Conservation (phyloP, 164 flowering plant species). For the Chimonanthus salicifolius region DNA sequence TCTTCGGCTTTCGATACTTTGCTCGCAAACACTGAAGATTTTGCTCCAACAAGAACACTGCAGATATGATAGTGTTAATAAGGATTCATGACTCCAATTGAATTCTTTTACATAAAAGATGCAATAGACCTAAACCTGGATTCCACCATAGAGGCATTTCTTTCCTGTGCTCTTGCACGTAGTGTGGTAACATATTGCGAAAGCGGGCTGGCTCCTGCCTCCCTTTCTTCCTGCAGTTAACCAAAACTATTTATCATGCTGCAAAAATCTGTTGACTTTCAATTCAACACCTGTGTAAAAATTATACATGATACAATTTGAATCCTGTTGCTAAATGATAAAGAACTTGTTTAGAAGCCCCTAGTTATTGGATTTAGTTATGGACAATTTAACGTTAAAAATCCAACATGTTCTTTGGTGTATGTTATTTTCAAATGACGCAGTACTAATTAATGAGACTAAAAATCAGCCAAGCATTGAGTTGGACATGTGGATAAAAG, state of each 20-base stretch:
- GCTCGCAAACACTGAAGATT: constrained; percentile 48
- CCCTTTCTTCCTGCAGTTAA: constrained; percentile 54
- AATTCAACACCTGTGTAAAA: too few relatives aligned
- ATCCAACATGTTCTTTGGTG: too few relatives aligned
- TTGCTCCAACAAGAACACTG: constrained; percentile 78
- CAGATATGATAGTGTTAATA: constrained; percentile 5
- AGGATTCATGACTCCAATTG: neutral
- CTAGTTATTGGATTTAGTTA: too few relatives aligned
- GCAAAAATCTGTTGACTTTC: neutral
- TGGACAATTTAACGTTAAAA: too few relatives aligned
- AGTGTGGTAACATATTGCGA: constrained; percentile 51
- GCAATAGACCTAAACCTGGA: constrained; percentile 48
- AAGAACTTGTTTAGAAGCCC: too few relatives aligned
- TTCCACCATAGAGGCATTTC: constrained; percentile 52
- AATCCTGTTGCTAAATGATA: too few relatives aligned
- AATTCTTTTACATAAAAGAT: neutral
- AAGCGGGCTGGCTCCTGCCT: constrained; percentile 58
- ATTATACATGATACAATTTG: too few relatives aligned
- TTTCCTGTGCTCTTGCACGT: constrained; percentile 58
- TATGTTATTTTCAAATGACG: too few relatives aligned
- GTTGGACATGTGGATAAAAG: too few relatives aligned
- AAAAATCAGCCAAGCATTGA: too few relatives aligned
- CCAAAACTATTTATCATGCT: neutral
- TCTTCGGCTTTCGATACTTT: constrained; percentile 29
- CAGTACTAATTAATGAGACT: too few relatives aligned